Evolutionary conservation across 1,284 basidiomycete genomes (phyloP).

Genomic region (Boletus semigastroideus): DNA sequence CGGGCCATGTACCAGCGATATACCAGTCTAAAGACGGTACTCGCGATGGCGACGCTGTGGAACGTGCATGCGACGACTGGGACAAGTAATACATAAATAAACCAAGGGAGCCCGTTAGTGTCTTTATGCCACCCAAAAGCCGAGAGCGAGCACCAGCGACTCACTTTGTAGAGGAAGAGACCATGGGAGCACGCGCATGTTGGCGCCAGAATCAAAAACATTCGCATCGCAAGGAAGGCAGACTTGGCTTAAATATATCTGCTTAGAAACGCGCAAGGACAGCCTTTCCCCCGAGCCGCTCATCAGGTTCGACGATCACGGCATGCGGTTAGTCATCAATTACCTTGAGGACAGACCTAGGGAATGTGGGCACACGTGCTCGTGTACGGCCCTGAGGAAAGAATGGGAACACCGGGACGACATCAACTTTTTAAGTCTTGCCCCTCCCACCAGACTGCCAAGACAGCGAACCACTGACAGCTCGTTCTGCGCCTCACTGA

Average conservation of each 20-base stretch:
- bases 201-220: not conserved
- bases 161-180: slow-evolving; percentile 17
- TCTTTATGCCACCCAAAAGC: not conserved
- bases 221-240: not conserved
- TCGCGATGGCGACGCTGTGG: slow-evolving; percentile 24
- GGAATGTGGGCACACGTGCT: too few relatives aligned
- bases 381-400: too few relatives aligned
- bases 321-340: not conserved
- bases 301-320: slow-evolving; percentile 6
- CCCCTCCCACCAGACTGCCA: not conserved
- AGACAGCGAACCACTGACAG: too few relatives aligned
- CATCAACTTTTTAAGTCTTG: too few relatives aligned
- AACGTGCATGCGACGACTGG: slow-evolving; percentile 16
- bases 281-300: not conserved
- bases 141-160: not conserved
- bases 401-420: too few relatives aligned
- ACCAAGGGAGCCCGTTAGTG: not conserved
- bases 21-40: slow-evolving; percentile 25
- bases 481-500: not conserved
- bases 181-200: slow-evolving; percentile 10
- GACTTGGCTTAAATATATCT: slow-evolving; percentile 9
- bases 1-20: slow-evolving; percentile 18
- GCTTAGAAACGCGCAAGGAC: not conserved
- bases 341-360: too few relatives aligned
- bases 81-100: too few relatives aligned